Conservation (phyloP, 805 yeast species). For the Candida chauliodis region DNA sequence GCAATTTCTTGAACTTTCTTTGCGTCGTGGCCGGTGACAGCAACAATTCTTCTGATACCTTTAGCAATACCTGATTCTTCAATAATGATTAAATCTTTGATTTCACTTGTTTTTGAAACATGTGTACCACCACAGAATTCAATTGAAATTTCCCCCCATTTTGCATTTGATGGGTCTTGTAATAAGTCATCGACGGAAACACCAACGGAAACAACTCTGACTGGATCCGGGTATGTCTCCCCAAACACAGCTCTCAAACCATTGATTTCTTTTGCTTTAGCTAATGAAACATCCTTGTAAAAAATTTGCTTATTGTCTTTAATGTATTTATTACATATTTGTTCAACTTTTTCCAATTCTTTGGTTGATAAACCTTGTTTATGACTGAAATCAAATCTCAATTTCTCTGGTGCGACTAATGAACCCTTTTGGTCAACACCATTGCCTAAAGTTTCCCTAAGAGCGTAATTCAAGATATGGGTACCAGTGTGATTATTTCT, state of each 20-base stretch:
- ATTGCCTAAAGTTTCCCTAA: conserved; percentile 82
- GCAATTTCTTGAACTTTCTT: conserved; percentile 87
- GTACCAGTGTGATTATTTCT: conserved; percentile 99
- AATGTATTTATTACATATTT: conserved; percentile 67
- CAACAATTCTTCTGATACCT: conserved; percentile 97
- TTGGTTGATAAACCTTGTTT: conserved; percentile 73
- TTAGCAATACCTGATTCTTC: conserved; percentile 98
- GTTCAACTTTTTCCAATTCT: conserved; percentile 76
- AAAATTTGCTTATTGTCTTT: conserved; percentile 69
- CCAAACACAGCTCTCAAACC: conserved; percentile 98
- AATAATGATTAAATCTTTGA: conserved; percentile 80
- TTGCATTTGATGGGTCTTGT: conserved; percentile 60
- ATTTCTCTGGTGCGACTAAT: conserved; percentile 88
- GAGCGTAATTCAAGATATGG: conserved; percentile 85
- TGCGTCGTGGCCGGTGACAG: conserved; percentile 91
- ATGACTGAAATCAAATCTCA: conserved; percentile 95
- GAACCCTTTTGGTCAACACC: conserved; percentile 96
- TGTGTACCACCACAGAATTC: conserved; percentile 99
- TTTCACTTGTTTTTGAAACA: conserved; percentile 87
- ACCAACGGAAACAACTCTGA: conserved; percentile 95
- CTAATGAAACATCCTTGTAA: conserved; percentile 77
- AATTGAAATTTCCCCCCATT: conserved; percentile 77
- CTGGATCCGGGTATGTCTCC: conserved; percentile 98
- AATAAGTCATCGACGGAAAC: conserved; percentile 80
- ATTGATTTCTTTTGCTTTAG: conserved; percentile 64